Evolutionary conservation across 163 green algal species (phyloP).

Genomic region (Smithsoniella earleae): DNA sequence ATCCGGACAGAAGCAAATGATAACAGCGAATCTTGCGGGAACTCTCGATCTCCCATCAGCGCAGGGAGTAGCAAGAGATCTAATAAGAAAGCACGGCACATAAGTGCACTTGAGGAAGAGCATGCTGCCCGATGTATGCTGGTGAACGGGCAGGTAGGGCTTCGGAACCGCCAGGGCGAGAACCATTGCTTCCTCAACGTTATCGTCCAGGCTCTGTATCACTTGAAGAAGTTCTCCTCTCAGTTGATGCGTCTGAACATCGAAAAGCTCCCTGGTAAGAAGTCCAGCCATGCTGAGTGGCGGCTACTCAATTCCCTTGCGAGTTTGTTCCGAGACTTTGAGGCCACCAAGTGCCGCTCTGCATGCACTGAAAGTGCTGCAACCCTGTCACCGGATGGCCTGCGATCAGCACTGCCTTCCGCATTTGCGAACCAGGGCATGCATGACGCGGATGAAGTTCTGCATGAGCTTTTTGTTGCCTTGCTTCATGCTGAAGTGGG

Average conservation of each 20-base stretch:
- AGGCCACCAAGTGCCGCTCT: background rate
- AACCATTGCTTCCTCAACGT: conserved; percentile 81
- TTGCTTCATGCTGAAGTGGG: background rate
- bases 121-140: conserved; percentile 23
- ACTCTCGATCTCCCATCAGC: too few species aligned
- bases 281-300: conserved; percentile 16
- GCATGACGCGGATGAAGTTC: conserved; percentile 27
- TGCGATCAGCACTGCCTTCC: conserved; percentile 16
- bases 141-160: conserved; percentile 38
- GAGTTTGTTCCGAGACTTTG: conserved; percentile 12
- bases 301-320: conserved; percentile 16
- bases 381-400: conserved; percentile 15
- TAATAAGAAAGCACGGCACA: conserved; percentile 15
- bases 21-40: too few species aligned
- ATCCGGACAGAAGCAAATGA: too few species aligned
- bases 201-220: conserved; percentile 59
- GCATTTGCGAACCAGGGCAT: conserved; percentile 27
- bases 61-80: background rate
- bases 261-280: background rate
- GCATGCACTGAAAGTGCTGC: background rate
- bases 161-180: conserved; percentile 60
- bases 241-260: conserved; percentile 15
- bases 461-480: conserved; percentile 22
- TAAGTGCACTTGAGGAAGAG: background rate
- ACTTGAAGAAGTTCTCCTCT: conserved; percentile 18